Base-by-base conservation (phyloP, 257 asterid species). In the Coffea canephora region DNA sequence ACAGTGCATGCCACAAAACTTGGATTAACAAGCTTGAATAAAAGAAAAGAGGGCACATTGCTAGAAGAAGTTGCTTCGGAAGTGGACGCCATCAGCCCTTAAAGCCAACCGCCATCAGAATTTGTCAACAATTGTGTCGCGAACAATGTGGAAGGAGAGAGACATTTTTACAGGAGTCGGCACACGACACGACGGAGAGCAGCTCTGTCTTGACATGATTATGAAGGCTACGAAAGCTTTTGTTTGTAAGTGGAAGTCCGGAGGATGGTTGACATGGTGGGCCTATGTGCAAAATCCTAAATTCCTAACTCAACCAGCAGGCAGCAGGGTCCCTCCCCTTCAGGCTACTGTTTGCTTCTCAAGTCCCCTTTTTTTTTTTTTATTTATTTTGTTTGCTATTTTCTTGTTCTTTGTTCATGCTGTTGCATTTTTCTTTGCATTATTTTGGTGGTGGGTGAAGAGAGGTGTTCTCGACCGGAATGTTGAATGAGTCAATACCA, bases 131-230 rank as follows among this genome's bases (percentile, higher is more conserved):
- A 67, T 19, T 54, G 2, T 68, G 74, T 49, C 48, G 19, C 54
- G 55, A 61, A 61, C 10, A 25, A 46, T 10, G 23, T 57, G 48
- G 64, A 52, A 79, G 62, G 68, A 72, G 67, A 43, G 61, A 31
- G 34, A 43, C 12, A 7, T 68, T 57, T 12, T 14, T 1, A 2
- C 2, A 7, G 65, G 19, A 67, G 65, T 49, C 74, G 7, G 43
- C 16, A 50, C 23, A 45, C 43, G 25, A 50, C 23, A 45, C 43
- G 25, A 19, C 27, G 23, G 68, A 34, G 19, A 19, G 46, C 8
- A 12, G 12, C 18, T 23, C 75, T 79, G 34, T 19, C 74, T 64
- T 79, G 74, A 79, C 74, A 73, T 49, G 78, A 79, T 79, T 49
- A n/a, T 23, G 27, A 46, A 43, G 27, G 9, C 71, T 5, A 66